Base-by-base conservation (phyloP, 805 yeast species). In the Metschnikowia proteae region DNA sequence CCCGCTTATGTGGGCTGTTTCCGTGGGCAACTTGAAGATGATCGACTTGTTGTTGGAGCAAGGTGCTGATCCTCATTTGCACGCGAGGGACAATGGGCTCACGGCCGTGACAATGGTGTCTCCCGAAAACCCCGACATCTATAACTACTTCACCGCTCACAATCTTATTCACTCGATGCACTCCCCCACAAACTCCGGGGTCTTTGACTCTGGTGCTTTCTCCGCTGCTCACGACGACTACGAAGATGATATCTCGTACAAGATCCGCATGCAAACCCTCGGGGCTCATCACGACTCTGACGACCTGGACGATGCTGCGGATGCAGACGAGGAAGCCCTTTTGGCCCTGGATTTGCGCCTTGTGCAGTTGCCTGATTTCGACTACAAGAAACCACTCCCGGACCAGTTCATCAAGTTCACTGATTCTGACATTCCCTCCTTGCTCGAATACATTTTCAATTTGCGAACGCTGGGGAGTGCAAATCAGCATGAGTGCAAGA, bases 1-100 rank as follows among this genome's bases (percentile, higher is more conserved):
- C 0, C 88, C 96, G 8, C 64, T 87, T 39, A 88, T 87, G 94
- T 88, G 96, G 96, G 91, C 95, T 0, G 80, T 88, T 3, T 78
- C 82, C 56, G 73, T 83, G 55, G 78, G 81, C 46, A 79, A 80
- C 46, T 64, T 77, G 50, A 73, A 75, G 9, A 73, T 84, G 39
- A 82, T 80, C 11, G 76, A 79, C 41, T 66, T 76, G 47, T 67
- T 88, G 50, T 64, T 89, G 46, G 79, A 80, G 38, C 73, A 74
- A 49, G 86, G 84, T 33, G 92, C 91, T 0, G 85, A 83, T 51
- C 81, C 82, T 1, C 71, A 76, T 36, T 66, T 77, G 41, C 62
- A 65, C 32, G 62, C 64, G 3, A 48, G 54, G 27, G 59, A 59
- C 31, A 71, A 64, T 44, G 63, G 66, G 8, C 76, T 74, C 49